Conservation (phyloP, 179 eudicot genomes). For the Carnegiea gigantea region DNA sequence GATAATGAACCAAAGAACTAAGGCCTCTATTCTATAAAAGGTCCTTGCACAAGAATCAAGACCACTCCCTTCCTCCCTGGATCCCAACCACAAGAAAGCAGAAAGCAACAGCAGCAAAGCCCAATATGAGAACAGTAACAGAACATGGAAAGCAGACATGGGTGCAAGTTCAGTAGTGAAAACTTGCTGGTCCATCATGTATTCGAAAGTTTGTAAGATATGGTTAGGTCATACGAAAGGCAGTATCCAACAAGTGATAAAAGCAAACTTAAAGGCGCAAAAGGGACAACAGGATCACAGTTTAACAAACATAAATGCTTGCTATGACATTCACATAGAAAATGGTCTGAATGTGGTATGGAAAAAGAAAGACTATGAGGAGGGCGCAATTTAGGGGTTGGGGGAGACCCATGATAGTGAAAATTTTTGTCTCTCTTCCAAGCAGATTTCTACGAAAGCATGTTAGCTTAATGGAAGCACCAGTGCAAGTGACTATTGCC, state of each 20-base stretch:
- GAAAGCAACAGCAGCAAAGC: background rate
- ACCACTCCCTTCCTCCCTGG: background rate
- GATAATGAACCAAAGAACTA: conserved; percentile 16
- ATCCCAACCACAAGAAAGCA: background rate
- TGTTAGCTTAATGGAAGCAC: background rate
- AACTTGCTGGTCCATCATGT: background rate
- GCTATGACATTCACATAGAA: background rate
- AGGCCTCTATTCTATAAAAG: background rate
- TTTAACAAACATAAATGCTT: background rate
- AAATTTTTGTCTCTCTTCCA: background rate
- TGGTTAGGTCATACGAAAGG: background rate
- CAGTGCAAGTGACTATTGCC: background rate
- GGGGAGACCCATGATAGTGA: background rate
- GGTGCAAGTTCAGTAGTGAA: background rate
- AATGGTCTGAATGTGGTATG: background rate
- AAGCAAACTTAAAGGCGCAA: background rate
- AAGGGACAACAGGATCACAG: background rate
- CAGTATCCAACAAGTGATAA: background rate
- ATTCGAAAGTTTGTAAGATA: too few relatives aligned
- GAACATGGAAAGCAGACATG: background rate
- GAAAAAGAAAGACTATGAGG: background rate
- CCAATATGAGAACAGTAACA: background rate
- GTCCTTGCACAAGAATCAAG: background rate
- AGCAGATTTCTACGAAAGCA: background rate
- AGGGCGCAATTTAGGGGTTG: background rate